Percentiles rank a stretch among this genome's conserved stretches.
These are phyloP conservation scores for Teratosphaeria destructans DNA, from an alignment of 2,329 filamentous ascomycete species.

Conservation along the genomic window DNA sequence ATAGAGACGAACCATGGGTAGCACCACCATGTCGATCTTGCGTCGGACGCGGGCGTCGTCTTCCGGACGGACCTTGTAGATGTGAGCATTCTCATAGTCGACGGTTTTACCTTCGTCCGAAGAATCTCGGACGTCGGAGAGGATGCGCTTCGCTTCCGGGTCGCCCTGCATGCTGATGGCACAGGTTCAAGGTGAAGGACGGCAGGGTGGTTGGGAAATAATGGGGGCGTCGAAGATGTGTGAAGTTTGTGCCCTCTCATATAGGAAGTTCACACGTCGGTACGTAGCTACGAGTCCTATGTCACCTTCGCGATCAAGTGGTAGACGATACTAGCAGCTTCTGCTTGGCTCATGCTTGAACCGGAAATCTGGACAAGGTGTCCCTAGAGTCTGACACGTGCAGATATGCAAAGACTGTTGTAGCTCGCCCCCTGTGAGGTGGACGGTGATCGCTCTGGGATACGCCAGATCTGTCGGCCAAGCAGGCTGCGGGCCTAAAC, in stretches of 20 bases:
- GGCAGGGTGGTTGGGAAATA: no score
- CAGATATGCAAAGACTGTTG: neutral
- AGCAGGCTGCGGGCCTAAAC: neutral
- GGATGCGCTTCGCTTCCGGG: neutral
- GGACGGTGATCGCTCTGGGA: neutral
- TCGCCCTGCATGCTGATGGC: no score
- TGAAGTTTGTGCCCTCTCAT: no score
- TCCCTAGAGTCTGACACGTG: no score
- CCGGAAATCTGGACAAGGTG: no score
- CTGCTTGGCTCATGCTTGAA: no score
- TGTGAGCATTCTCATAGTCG: neutral
- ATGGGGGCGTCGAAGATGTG: no score
- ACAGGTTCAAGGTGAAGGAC: no score
- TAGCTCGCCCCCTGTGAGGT: neutral
- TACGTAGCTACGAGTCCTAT: no score
- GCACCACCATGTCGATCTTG: slow-evolving; percentile 1
- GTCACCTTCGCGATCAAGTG: no score
- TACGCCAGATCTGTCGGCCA: neutral
- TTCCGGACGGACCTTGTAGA: neutral
- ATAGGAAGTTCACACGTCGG: no score
- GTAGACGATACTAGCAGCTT: no score
- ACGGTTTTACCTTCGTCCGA: neutral
- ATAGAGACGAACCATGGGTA: neutral
- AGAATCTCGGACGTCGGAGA: neutral
- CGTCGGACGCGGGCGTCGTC: neutral